A percentile compares a stretch with the other conserved stretches of the same genome.
Evolutionary conservation across 768 basidiomycete genomes (phyloP).

Genomic region (Leucosporidium yakuticum): DNA sequence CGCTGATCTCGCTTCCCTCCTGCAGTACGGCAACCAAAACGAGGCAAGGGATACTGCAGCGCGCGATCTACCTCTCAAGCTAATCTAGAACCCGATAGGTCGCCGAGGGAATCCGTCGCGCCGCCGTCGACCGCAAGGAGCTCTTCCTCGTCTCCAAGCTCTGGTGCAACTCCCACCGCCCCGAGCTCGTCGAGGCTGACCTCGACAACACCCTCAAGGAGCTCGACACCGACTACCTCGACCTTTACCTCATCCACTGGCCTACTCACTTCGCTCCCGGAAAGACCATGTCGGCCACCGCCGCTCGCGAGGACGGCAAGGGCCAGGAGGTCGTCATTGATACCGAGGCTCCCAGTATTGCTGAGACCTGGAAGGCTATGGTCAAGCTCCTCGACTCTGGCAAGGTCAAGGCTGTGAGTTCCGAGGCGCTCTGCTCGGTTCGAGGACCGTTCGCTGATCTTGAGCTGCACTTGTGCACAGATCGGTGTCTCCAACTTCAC

Average conservation of each 20-base stretch:
- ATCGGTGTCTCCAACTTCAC: slow-evolving; percentile 78
- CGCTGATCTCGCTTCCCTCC: slow-evolving; percentile 55
- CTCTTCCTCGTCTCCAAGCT: slow-evolving; percentile 49
- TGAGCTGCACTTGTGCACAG: neutral
- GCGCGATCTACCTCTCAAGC: slow-evolving; percentile 61
- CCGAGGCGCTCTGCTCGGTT: slow-evolving; percentile 69
- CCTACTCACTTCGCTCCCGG: slow-evolving; percentile 43
- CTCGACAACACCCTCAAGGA: slow-evolving; percentile 68
- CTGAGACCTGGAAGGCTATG: slow-evolving; percentile 78
- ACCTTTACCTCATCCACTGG: slow-evolving; percentile 81
- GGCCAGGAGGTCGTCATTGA: slow-evolving; percentile 54
- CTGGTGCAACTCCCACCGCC: slow-evolving; percentile 69
- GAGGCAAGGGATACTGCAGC: slow-evolving; percentile 60
- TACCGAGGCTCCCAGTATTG: slow-evolving; percentile 53
- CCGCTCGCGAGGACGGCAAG: slow-evolving; percentile 24
- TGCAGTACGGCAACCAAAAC: slow-evolving; percentile 63
- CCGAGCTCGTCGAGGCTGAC: slow-evolving; percentile 61
- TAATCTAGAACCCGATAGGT: neutral
- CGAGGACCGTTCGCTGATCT: slow-evolving; percentile 57
- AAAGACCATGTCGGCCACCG: slow-evolving; percentile 45
- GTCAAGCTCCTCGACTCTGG: slow-evolving; percentile 59
- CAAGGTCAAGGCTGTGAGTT: slow-evolving; percentile 67
- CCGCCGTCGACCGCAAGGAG: neutral
- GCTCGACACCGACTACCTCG: slow-evolving; percentile 68
- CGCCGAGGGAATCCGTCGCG: too few relatives aligned